Evolutionary conservation across 1,139 yeast genomes (phyloP), one percentile per base, ranked within the genome.

Genomic region (Yamadazyma atmosphaerica): DNA sequence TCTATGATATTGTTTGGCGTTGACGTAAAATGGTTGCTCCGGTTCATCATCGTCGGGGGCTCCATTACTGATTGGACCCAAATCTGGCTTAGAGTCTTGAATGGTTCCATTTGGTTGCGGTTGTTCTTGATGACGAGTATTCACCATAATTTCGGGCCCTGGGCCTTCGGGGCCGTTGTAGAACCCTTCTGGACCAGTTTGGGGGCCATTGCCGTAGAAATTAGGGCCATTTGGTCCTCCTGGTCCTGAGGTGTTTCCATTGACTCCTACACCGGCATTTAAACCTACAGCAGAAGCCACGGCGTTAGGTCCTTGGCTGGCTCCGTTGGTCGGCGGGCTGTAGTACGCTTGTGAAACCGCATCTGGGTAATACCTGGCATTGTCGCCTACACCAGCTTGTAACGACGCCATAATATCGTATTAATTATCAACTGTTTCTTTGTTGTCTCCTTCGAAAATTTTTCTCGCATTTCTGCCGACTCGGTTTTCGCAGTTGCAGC

Each of bases 1-100:
- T 36, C 99, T 80, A 55, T 92, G 97, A 54, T 92, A 94, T 57
- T 94, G 99, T 60, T 92, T 94, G 9, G 98, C 98, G 60, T 94
- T 94, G 35, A 94, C 98, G 56, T 90, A 92, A 56, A 90, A 89
- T 2, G 98, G 98, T 60, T 90, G 96, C 55, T 90, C 97, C 1
- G 52, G 47, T 33, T 58, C 36, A 10, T 41, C 45, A 7, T 50
- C 51, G 10, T 38, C 44, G 16, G 23, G 23, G 23, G 23, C 23
- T 10, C 23, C 9, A 21, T 21, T 7, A 7, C 23, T 21, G 23
- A 10, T 9, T 19, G 22, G 22, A 19, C 22, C 22, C 9, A 19
- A 6, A 6, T 19, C 22, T 6, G 22, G 22, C 8, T 19, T 19
- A 6, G 22, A 19, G 22, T 19, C 22, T n/a, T n/a, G n/a, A n/a